Base-by-base conservation (phyloP, 2,329 filamentous ascomycete species). In the Madurella mycetomatis region DNA sequence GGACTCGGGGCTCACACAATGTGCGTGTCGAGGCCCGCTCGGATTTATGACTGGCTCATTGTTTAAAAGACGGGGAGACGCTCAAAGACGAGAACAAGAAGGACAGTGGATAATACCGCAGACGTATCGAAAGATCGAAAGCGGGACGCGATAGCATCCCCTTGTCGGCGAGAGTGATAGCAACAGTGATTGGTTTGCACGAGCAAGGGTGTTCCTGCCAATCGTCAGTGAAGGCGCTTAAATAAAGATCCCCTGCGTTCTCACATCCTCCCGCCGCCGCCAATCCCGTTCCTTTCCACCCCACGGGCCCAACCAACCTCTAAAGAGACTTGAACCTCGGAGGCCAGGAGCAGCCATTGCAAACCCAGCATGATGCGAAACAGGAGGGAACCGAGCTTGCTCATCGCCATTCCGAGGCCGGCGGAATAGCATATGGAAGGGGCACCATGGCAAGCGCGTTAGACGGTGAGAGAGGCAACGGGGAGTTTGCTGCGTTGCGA, bases 141-240 rank as follows among this genome's bases (percentile, higher is more conserved):
- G 44, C 58, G 57, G 59, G 48, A 61, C 50, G 48, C 51, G 58
- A 62, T 51, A 56, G 53, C 41, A 60, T 56, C 54, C 62, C 59
- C 52, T 25, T 54, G 54, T 58, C 48, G 34, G 47, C 32, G 47
- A 60, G 45, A 43, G 63, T 65, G 63, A 65, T 63, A 49, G 53
- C 56, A 47, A 51, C 51, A 49, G 49, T 63, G 59, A 65, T 65
- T 65, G 63, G 63, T 47, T 47, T 48, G 53, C 48, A 18, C 16
- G 11, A 11, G 48, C 58, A 62, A 50, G 57, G 62, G 47, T 58
- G 37, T 42, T 25, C 18, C 51, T 52, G 60, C 62, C 60, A 63
- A 61, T 64, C 50, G 57, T 48, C 49, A 46, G 53, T 25, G 51
- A 61, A 55, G 62, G 63, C 63, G 63, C 63, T 65, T 65, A 65